Evolutionary conservation across 2,329 filamentous ascomycete genomes (phyloP), one percentile per base, ranked within the genome.

Genomic region (Acrocalymma vagum): DNA sequence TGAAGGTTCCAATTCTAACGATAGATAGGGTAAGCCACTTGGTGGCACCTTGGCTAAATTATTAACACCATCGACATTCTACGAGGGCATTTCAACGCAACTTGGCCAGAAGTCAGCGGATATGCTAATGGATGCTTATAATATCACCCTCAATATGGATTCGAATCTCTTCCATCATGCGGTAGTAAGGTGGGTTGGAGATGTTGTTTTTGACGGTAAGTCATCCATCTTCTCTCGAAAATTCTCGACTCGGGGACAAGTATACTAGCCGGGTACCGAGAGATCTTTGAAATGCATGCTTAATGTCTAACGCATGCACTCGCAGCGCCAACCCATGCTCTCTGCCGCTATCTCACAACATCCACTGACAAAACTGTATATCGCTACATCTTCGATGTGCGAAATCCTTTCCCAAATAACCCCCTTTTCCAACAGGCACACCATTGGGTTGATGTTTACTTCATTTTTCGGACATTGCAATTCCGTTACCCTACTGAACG

Each of bases 171-270:
- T 71, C 11, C 63, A 70, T 0, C 70, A 73, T 15, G 21, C 53
- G 1, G 57, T 52, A 1, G 55, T 78, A 18, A 62, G 76, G 4
- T 62, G 72, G 26, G 70, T 75, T 22, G 62, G 66, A 16, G 73
- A 72, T 24, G 74, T 78, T 31, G 59, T 78, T 20, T 63, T 64
- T 9, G 78, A 76, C 52, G 70, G 70, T 47, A 45, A 29, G 31
- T 25, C 22, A 22, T 10, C 9, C 9, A n/a, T 15, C 13, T 10
- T 17, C 13, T 9, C 14, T 5, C 15, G 4, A 6, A 29, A 10
- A 11, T 26, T 18, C 23, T 27, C 14, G 11, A 13, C 29, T n/a
- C n/a, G n/a, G n/a, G n/a, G n/a, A n/a, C n/a, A n/a, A n/a, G n/a
- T n/a, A n/a, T n/a, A n/a, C n/a, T n/a, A n/a, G n/a, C n/a, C n/a